phyloP scores from a whole-genome alignment of 2,329 filamentous ascomycete species.

The Aspergillus hiratsukae region DNA sequence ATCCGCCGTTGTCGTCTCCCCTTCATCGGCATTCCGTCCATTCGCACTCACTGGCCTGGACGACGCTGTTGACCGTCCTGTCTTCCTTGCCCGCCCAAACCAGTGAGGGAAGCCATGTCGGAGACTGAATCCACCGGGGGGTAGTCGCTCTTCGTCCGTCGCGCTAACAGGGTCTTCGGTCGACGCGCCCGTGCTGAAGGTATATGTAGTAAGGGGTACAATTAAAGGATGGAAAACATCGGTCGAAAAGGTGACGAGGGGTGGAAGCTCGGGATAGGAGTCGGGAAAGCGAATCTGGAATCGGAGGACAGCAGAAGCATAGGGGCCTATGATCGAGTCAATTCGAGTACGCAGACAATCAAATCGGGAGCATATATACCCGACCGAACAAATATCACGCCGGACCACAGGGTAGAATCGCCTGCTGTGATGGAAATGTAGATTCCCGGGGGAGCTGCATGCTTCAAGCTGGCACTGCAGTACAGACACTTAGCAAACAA shows the following conservation, averaged over 20 bases:
- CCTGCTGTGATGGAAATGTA: conserved; percentile 81
- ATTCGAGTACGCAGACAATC: background rate
- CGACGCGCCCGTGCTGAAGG: conserved; percentile 75
- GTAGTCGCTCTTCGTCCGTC: conserved; percentile 74
- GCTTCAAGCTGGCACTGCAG: conserved; percentile 69
- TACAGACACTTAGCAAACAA: conserved; percentile 11
- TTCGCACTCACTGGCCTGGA: conserved; percentile 44
- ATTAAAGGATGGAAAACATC: conserved; percentile 95
- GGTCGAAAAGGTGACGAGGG: conserved; percentile 80
- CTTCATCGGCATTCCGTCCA: conserved; percentile 16
- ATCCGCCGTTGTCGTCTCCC: background rate
- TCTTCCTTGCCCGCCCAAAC: conserved; percentile 63
- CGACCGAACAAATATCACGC: conserved; percentile 85
- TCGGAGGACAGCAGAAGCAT: conserved; percentile 78
- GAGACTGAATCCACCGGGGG: conserved; percentile 85
- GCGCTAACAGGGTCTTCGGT: conserved; percentile 75
- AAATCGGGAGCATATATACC: conserved; percentile 49
- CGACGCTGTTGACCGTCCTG: conserved; percentile 30
- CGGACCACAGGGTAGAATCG: conserved; percentile 78
- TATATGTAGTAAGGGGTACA: conserved; percentile 89
- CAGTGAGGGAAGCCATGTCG: conserved; percentile 86
- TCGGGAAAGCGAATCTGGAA: conserved; percentile 87
- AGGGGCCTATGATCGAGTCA: conserved; percentile 62
- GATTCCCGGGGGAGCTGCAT: conserved; percentile 77
- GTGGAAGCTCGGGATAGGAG: conserved; percentile 72